Evolutionary conservation across 2,329 filamentous ascomycete genomes (phyloP), one percentile per base, ranked within the genome.

Genomic region (Didymella segeticola): DNA sequence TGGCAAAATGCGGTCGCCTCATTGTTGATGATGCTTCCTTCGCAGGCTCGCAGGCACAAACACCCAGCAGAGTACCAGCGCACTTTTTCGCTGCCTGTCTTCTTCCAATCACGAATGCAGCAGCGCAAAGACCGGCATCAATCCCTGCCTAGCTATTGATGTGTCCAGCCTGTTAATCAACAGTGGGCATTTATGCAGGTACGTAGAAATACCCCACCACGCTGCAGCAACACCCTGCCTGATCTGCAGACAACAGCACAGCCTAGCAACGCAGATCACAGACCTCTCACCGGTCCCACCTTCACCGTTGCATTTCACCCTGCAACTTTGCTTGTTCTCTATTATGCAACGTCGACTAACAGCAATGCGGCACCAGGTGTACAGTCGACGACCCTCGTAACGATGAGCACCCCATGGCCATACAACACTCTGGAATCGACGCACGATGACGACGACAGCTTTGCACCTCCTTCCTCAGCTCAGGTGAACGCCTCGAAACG

Each of bases 361-460:
- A 33, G 30, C 43, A 17, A 47, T 49, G 53, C 52, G 50, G 17
- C 27, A 33, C 36, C 48, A 47, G 14, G 15, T 27, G 30, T 27
- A 25, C 25, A 43, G 38, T 17, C 43, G 20, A 45, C 48, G 50
- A 25, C 50, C 43, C 26, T 51, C 34, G 56, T 60, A 54, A 27
- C 26, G 51, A 58, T 54, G 43, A 43, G 37, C 48, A 50, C 42
- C 26, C 37, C 34, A 33, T 41, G 53, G 41, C 29, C 38, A 43
- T 39, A 48, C 53, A 41, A 38, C 31, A 8, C 25, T 22, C 22
- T 47, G 26, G 27, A 27, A 34, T 27, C 57, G 43, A 58, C 53
- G 47, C 57, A 47, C 34, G 26, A 59, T 63, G 49, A 57, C 55
- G 53, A 54, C 39, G 47, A 58, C 52, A 43, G 46, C 56, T 61